Percentiles rank a stretch among this genome's conserved stretches.
Evolutionary conservation across 169 alveolate species (phyloP).

Genomic region (Eimeria sp.): DNA sequence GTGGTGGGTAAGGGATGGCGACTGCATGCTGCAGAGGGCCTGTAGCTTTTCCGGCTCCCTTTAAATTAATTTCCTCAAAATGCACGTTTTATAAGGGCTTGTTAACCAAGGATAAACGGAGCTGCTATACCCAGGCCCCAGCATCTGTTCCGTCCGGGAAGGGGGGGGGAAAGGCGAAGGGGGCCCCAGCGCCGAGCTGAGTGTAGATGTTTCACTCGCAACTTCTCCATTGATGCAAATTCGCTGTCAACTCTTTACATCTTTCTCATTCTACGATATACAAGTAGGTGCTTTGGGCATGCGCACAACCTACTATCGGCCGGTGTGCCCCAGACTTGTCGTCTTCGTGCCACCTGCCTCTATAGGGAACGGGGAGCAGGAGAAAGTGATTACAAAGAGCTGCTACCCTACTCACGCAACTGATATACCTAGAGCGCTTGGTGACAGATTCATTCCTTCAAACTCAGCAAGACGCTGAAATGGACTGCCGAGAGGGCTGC

Average conservation of each 20-base stretch:
- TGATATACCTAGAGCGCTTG: background rate
- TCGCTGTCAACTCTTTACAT: background rate
- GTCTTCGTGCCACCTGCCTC: background rate
- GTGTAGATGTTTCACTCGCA: background rate
- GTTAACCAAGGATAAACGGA: background rate
- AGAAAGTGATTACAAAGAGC: background rate
- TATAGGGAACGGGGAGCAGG: background rate
- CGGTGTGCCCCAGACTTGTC: background rate
- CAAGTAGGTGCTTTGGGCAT: conserved; percentile 8
- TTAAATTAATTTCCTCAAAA: background rate
- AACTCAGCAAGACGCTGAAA: background rate
- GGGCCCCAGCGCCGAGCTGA: conserved; percentile 23
- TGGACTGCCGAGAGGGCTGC: background rate
- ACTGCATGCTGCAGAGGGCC: background rate
- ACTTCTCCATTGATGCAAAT: background rate
- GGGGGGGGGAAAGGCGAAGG: background rate
- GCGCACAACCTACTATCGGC: background rate
- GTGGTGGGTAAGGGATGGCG: conserved; percentile 26
- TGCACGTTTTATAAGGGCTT: background rate
- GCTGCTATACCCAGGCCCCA: background rate
- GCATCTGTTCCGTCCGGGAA: background rate
- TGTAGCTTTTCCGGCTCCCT: background rate
- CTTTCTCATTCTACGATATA: background rate
- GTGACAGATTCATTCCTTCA: background rate
- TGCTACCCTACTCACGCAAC: background rate